Percentiles rank a stretch among this genome's conserved stretches.
Conservation (phyloP, 257 asterid genomes). For the Salvia miltiorrhiza region DNA sequence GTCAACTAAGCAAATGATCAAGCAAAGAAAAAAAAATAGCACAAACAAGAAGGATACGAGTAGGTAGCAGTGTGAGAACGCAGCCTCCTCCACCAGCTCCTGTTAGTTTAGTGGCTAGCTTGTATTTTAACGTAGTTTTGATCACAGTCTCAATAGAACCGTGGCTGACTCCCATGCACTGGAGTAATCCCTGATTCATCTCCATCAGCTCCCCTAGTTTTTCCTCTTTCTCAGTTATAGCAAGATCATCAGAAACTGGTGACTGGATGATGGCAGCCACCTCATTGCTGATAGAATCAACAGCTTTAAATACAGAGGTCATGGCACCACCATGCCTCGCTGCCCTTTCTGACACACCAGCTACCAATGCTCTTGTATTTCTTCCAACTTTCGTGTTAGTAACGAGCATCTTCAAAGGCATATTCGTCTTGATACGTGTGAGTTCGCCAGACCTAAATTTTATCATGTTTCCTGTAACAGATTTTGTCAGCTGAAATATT, state of each 20-base stretch:
- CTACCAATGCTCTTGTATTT: slow-evolving; percentile 83
- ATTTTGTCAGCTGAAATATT: slow-evolving; percentile 8
- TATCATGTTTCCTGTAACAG: slow-evolving; percentile 80
- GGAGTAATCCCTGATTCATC: slow-evolving; percentile 95
- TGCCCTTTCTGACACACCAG: slow-evolving; percentile 79
- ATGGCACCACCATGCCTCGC: slow-evolving; percentile 70
- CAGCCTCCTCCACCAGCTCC: slow-evolving; percentile 99
- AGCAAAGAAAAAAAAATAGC: background rate
- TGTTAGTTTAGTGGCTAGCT: slow-evolving; percentile 77
- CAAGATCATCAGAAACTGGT: slow-evolving; percentile 81
- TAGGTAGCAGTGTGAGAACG: slow-evolving; percentile 82
- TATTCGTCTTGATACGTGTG: slow-evolving; percentile 74
- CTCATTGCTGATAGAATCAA: slow-evolving; percentile 85
- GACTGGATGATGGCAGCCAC: slow-evolving; percentile 73
- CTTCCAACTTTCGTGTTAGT: slow-evolving; percentile 93
- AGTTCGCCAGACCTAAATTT: slow-evolving; percentile 80
- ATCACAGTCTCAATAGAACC: slow-evolving; percentile 81
- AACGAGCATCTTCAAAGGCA: slow-evolving; percentile 94
- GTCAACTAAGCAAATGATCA: background rate
- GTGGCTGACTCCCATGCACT: slow-evolving; percentile 96
- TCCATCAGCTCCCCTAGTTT: slow-evolving; percentile 81
- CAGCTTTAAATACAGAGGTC: slow-evolving; percentile 80
- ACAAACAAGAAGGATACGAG: slow-evolving; percentile 62
- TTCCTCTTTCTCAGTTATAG: slow-evolving; percentile 89
- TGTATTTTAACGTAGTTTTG: slow-evolving; percentile 68